Conservation (phyloP, 2,329 filamentous ascomycete genomes). For the Amauroascus verrucosus region DNA sequence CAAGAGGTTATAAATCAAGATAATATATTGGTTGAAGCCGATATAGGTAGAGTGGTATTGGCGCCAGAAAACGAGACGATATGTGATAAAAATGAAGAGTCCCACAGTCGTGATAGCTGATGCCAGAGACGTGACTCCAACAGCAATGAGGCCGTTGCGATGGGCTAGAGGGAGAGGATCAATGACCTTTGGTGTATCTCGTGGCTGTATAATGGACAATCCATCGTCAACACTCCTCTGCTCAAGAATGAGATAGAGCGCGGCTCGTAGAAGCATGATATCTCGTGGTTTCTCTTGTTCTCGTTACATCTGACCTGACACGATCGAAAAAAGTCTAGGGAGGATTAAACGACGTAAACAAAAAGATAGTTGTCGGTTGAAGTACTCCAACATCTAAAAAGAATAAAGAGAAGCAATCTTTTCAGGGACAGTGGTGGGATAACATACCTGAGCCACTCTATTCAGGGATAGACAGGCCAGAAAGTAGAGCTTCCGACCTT, state of each 20-base stretch:
- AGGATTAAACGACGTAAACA: neutral
- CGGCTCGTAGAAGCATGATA: constrained; percentile 8
- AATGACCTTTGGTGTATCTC: constrained; percentile 19
- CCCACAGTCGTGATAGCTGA: constrained; percentile 38
- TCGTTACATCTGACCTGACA: constrained; percentile 5
- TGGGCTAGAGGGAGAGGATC: constrained; percentile 28
- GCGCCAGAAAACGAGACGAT: constrained; percentile 43
- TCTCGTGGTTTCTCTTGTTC: neutral
- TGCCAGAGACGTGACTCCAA: constrained; percentile 39
- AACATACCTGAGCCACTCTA: neutral
- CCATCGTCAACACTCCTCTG: constrained; percentile 4
- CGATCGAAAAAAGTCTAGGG: neutral
- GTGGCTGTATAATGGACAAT: neutral
- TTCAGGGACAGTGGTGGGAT: neutral
- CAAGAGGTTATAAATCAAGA: constrained; percentile 45
- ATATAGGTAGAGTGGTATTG: constrained; percentile 41
- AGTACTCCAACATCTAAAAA: neutral
- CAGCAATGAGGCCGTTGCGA: constrained; percentile 37
- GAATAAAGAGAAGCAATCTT: neutral
- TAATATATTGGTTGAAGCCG: constrained; percentile 46
- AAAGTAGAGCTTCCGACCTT: neutral
- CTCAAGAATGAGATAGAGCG: constrained; percentile 1
- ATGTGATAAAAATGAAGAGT: constrained; percentile 42
- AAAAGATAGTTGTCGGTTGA: neutral
- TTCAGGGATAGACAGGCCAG: neutral